These are phyloP conservation scores for Myriosclerotinia scirpicola DNA, from an alignment of 2,329 filamentous ascomycete species.

Conservation along the genomic window DNA sequence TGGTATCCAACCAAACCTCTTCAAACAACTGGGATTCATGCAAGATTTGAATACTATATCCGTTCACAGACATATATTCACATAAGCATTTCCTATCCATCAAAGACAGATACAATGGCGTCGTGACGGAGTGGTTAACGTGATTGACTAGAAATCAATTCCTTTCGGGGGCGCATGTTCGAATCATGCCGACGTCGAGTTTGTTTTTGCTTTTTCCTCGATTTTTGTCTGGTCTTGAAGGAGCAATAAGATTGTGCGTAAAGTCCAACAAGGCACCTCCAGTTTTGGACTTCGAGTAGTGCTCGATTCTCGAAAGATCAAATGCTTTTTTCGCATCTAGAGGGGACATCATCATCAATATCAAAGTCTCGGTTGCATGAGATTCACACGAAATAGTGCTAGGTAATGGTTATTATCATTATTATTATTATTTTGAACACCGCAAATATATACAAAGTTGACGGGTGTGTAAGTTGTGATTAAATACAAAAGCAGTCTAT, in stretches of 20 bases:
- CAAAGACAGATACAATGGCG: not conserved
- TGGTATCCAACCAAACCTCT: slow-evolving; percentile 10
- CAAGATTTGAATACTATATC: not conserved
- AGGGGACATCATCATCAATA: too few species aligned
- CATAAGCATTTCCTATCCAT: rapidly evolving
- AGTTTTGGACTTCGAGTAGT: too few species aligned
- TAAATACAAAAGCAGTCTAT: slow-evolving; percentile 28
- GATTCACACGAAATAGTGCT: not conserved
- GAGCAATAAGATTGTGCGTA: not conserved
- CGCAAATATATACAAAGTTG: not conserved
- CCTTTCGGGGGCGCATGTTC: slow-evolving; percentile 16
- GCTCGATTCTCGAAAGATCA: too few species aligned
- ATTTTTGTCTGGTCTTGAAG: not conserved
- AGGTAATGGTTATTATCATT: too few species aligned
- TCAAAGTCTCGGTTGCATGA: not conserved
- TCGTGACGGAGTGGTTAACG: slow-evolving; percentile 14
- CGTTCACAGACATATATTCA: rapidly evolving
- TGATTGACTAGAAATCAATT: slow-evolving; percentile 20
- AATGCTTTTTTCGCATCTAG: too few species aligned
- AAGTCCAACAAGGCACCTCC: not conserved
- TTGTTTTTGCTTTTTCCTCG: not conserved
- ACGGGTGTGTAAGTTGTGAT: not conserved
- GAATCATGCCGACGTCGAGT: slow-evolving; percentile 15
- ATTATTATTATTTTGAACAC: not conserved
- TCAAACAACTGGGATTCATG: not conserved